A percentile compares a stretch with the other conserved stretches of the same genome.
phyloP scores from a whole-genome alignment of 805 yeast genomes.

The Allodekkera sacchari region DNA sequence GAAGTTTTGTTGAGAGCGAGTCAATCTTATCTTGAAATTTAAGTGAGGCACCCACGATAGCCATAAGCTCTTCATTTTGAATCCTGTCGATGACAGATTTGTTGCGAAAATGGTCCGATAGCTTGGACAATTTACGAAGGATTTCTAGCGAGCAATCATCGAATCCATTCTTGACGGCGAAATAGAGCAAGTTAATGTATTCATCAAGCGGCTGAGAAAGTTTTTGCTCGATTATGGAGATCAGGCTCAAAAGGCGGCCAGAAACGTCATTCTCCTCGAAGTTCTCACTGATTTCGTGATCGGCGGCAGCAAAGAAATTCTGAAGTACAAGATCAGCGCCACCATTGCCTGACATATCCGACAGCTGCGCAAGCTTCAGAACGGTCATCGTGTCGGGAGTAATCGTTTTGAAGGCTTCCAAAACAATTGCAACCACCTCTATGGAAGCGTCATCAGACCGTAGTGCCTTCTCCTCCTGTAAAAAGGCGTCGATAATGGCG shows the following conservation, averaged over 20 bases:
- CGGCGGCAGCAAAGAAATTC: slow-evolving; percentile 21
- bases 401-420: slow-evolving; percentile 22
- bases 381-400: slow-evolving; percentile 23
- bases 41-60: slow-evolving; percentile 18
- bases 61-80: slow-evolving; percentile 20
- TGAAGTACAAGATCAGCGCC: slow-evolving; percentile 10
- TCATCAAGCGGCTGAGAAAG: slow-evolving; percentile 13
- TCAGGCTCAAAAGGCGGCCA: slow-evolving; percentile 10
- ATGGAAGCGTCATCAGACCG: slow-evolving; percentile 9
- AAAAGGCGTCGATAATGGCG: slow-evolving; percentile 20
- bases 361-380: slow-evolving; percentile 13
- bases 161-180: slow-evolving; percentile 20
- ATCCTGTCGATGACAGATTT: slow-evolving; percentile 12
- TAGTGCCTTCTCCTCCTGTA: slow-evolving; percentile 15
- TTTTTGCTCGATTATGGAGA: slow-evolving; percentile 13
- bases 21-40: slow-evolving; percentile 12
- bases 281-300: slow-evolving; percentile 19
- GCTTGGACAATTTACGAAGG: slow-evolving; percentile 12
- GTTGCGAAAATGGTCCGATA: slow-evolving; percentile 10
- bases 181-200: slow-evolving; percentile 23
- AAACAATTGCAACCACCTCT: slow-evolving; percentile 19
- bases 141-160: slow-evolving; percentile 16
- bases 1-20: slow-evolving; percentile 11
- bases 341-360: slow-evolving; percentile 5
- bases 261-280: slow-evolving; percentile 20